Evolutionary conservation across 495 filamentous ascomycete species (phyloP), one percentile per base, ranked within the genome.

Genomic region (Penicillium soppii): DNA sequence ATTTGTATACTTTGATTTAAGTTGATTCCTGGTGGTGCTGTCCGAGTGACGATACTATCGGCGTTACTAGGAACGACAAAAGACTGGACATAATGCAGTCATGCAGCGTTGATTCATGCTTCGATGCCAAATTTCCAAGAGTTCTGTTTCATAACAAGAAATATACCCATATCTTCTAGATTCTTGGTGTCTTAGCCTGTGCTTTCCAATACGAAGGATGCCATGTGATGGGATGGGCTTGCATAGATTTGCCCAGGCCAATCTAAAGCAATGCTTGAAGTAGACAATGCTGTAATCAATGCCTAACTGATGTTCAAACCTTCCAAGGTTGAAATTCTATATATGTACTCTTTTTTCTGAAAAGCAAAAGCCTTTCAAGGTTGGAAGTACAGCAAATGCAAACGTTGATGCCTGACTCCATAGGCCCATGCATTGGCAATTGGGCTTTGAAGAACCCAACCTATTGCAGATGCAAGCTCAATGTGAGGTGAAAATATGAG

Each of bases 81-180:
- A 59, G 57, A 51, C 21, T 57, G 57, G 53, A 60, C 45, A 59
- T 41, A 56, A 63, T 54, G 48, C 54, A 62, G 51, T 41, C 47
- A 63, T 54, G 48, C 54, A 62, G 51, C 56, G 51, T 61, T 53
- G 26, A 42, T 56, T 52, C 47, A 36, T 49, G 47, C 47, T 49
- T 41, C 21, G 47, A 40, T 32, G 36, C 27, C 47, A 30, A 37
- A 40, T 13, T 40, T 49, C 35, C 36, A 41, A 40, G 13, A 26
- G 10, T 16, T 26, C 32, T 41, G n/a, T 33, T 32, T 46, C 36
- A 49, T 49, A 30, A 15, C 29, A 39, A 49, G n/a, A 22, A 19
- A 41, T 32, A 41, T 40, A 40, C 36, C 46, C 46, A 32, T 40
- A 32, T 30, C 16, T 30, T 23, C 25, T 41, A 19, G 27, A 21